A percentile compares a stretch with the other conserved stretches of the same genome.
phyloP scores from a whole-genome alignment of 129 eudicot species.

The Daucus carota region DNA sequence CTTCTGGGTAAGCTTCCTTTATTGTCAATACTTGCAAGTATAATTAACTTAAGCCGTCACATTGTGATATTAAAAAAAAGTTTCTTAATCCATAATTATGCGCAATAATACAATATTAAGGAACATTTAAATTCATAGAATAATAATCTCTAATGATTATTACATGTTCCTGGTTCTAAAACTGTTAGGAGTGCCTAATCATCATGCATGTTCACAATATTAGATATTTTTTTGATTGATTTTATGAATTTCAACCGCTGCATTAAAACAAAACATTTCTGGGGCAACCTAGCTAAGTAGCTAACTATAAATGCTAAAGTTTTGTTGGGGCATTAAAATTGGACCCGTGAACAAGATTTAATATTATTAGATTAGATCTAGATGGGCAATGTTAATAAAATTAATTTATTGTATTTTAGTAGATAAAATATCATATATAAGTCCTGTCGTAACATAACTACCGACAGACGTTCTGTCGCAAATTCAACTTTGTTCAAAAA shows the following conservation, averaged over 20 bases:
- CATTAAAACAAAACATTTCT: neutral
- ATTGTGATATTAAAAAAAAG: neutral
- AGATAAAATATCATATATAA: too few species aligned
- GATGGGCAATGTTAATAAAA: too few species aligned
- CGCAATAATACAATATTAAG: neutral
- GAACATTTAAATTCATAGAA: neutral
- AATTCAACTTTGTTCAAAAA: too few species aligned
- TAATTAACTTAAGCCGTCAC: constrained; percentile 11
- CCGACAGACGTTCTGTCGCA: too few species aligned
- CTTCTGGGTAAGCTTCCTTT: neutral
- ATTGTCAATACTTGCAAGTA: neutral
- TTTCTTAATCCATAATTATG: neutral
- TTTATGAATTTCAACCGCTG: neutral
- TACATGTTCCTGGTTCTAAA: neutral
- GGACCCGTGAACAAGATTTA: too few species aligned
- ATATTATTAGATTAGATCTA: too few species aligned
- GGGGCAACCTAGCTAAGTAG: neutral
- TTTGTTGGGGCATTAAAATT: neutral
- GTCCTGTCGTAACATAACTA: too few species aligned
- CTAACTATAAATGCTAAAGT: neutral
- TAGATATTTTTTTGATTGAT: too few species aligned
- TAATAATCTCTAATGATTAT: neutral
- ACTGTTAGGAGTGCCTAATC: neutral
- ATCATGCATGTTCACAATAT: neutral
- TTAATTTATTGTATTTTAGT: too few species aligned